Base-by-base conservation (phyloP, 2,329 filamentous ascomycete genomes). In the Pezicula radicicola region DNA sequence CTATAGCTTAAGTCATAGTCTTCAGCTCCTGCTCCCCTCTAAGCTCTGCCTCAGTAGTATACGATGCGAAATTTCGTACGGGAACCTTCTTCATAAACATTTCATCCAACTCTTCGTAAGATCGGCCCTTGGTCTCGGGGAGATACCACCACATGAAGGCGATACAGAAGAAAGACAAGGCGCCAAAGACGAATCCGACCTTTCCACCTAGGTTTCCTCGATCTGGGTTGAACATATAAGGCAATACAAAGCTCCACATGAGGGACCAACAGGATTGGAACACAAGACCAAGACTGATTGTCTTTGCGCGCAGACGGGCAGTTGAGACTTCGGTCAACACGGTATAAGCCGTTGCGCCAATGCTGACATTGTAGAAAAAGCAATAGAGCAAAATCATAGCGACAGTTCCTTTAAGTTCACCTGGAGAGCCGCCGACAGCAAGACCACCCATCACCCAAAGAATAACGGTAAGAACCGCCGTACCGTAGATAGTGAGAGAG, bases 121-220 rank as follows among this genome's bases (percentile, higher is more conserved):
- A 43, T 53, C 57, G 54, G 52, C 6, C 40, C 45, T 47, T 47
- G 46, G 60, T 60, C 50, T 67, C 64, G 5, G 74, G 74, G 69
- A 70, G 63, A 51, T 54, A 67, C 50, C 62, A 64, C 63, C 63
- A 70, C 43, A 70, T 44, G 50, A 64, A 70, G 10, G 66, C 55
- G 15, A 67, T 51, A 16, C 56, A 69, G 4, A 70, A 49, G 6
- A 70, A 55, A 6, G 61, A 59, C 6, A 72, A 43, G 0, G 60
- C 69, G 1, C 63, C 66, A 45, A 70, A 74, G 5, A 73, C 57
- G 42, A 74, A 74, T 0, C 62, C 62, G 0, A 70, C 70, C 54
- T 72, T 72, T 1, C 65, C 69, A 7, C 70, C 70, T 0, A 74
- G 63, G 9, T 70, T 68, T 45, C 16, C 42, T 21, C 28, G 15